A percentile compares a stretch with the other conserved stretches of the same genome.
Evolutionary conservation across 2,329 filamentous ascomycete genomes (phyloP).

Genomic region (Ceratocystis destructans): DNA sequence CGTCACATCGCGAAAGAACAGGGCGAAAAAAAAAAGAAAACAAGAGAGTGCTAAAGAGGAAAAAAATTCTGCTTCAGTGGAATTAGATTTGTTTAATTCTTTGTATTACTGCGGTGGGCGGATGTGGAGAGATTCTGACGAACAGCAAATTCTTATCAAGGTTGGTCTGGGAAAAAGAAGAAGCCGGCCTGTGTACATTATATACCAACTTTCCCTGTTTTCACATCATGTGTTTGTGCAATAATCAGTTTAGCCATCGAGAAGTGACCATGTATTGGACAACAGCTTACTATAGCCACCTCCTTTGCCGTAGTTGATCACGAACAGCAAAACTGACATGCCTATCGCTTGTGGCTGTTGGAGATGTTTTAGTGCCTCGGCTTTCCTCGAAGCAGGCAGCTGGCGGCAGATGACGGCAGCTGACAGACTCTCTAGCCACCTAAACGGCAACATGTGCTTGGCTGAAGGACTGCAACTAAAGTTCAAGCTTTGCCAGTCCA

Average conservation of each 20-base stretch:
- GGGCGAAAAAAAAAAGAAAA: not conserved
- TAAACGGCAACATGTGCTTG: not conserved
- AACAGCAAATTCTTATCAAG: not conserved
- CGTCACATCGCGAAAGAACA: not conserved
- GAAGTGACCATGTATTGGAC: not conserved
- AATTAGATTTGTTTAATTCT: not conserved
- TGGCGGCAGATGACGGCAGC: not conserved
- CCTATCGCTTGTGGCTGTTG: not conserved
- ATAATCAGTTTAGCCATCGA: not conserved
- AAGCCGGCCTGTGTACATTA: constrained; percentile 2
- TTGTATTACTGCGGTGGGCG: not conserved
- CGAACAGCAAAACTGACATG: not conserved
- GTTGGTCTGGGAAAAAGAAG: not conserved
- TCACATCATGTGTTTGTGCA: not conserved
- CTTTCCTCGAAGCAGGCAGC: not conserved
- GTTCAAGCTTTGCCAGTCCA: not conserved
- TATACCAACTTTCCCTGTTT: not conserved
- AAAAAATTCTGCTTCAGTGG: not conserved
- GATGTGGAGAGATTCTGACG: not conserved
- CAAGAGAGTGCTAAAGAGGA: not conserved
- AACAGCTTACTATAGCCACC: not conserved
- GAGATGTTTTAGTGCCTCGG: not conserved
- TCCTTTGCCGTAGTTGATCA: not conserved
- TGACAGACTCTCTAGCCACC: not conserved
- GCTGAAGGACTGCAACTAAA: not conserved